Evolutionary conservation across 176 grass and related monocot species (phyloP), one percentile per base, ranked within the genome.

Genomic region (Urochloa ruziziensis): DNA sequence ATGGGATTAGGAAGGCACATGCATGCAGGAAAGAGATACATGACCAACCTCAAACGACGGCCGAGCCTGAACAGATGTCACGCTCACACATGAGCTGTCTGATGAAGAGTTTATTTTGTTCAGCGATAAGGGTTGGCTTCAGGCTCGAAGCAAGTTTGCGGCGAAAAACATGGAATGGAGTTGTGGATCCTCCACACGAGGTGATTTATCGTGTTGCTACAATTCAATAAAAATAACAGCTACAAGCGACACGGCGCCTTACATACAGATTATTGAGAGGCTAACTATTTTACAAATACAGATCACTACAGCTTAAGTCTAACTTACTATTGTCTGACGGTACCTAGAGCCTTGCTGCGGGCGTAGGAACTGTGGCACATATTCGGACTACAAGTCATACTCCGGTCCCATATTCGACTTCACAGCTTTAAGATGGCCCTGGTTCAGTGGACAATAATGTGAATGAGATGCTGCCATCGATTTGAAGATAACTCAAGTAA

Each of bases 211-310:
- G 60, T 54, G 67, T 68, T 68, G 18, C 47, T 74, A 80, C 60
- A 90, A 90, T 52, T 86, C 76, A 66, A 83, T 62, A 59, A 73
- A 17, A 8, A 39, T 44, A 79, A 71, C 73, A 79, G 23, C 61
- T 83, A 52, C 57, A 67, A 33, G 25, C 43, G 61, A 12, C 44
- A 64, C 48, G 64, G 7, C 27, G 83, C 53, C 80, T 87, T 87
- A 90, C 80, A 87, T 83, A 90, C 84, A 86, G 67, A 90, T 86
- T 90, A 90, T 90, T 90, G 66, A 34, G 66, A 34, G 39, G 29
- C 80, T 61, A 80, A 59, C 73, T 86, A 90, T 87, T 52, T 79
- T 90, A 83, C 89, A 90, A 74, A 87, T 80, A 79, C 84, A 74
- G 47, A 78, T 68, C 63, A 72, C 73, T 82, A 37, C 6, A 56